Base-by-base conservation (phyloP, 73 alveolate species). In the Urostyla sp. region DNA sequence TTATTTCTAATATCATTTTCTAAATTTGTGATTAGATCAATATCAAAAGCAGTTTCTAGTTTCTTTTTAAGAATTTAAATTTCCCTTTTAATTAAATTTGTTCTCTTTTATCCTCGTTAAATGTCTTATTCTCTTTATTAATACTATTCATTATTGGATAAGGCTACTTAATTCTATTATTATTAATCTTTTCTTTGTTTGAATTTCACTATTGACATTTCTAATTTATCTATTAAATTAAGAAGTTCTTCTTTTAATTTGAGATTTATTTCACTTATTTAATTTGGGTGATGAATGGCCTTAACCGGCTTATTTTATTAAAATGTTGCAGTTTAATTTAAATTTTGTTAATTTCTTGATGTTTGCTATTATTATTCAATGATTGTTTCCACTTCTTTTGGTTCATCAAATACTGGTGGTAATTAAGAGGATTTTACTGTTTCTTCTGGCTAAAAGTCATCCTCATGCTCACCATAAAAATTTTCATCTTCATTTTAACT, bases 171-270 rank as follows among this genome's bases (percentile, higher is more conserved):
- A 40, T 40, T 10, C 52, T 40, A 16, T 40, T 16, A 11, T 40
- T 69, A 55, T 31, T 49, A 46, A 40, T 69, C 83, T 53, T 69
- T 69, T 6, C 83, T 6, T 2, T 69, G 72, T 49, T 69, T 69
- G 83, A 69, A 69, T 34, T 69, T 69, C 15, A 8, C 31, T 0
- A 69, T 52, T 3, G 83, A 67, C 20, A 24, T 48, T 30, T 69
- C 83, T 1, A 69, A 28, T 32, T 69, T 44, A 18, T 69, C 83
- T 8, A 69, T 69, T 55, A 69, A 27, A 28, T 7, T 6, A 6
- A 44, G n/a, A 21, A 69, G 72, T 27, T 69, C 83, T 49, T 3
- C 52, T 32, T 69, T 69, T 26, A 69, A 60, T 40, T 63, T 63
- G 24, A 18, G 37, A 63, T 63, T 63, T 20, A 63, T 63, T 2